These are phyloP conservation scores for Sechiopsis laciniata DNA, from an alignment of 306 rosid species.

Conservation along the genomic window DNA sequence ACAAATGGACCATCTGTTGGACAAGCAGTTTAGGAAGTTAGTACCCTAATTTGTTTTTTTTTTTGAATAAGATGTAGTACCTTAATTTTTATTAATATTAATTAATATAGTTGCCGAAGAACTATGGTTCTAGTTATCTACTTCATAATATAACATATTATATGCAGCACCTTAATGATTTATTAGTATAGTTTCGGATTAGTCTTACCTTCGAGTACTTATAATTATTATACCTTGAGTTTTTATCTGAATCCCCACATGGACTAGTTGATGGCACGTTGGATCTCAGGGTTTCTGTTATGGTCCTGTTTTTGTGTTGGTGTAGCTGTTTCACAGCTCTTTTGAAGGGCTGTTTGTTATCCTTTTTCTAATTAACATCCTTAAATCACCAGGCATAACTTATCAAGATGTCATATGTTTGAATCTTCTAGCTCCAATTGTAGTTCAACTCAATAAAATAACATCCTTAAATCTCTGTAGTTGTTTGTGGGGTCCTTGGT, in stretches of 20 bases:
- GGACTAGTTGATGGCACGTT: background rate
- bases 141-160: background rate
- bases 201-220: background rate
- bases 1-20: background rate
- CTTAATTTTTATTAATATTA: background rate
- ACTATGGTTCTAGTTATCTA: background rate
- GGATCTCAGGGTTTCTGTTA: background rate
- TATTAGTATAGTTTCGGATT: conserved; percentile 5
- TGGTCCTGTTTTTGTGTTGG: background rate
- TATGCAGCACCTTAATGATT: background rate
- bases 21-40: conserved; percentile 1
- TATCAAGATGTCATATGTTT: no score
- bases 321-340: background rate
- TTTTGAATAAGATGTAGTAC: background rate
- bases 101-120: background rate
- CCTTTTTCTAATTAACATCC: background rate
- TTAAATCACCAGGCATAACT: background rate
- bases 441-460: no score
- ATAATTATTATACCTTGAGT: background rate
- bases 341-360: conserved; percentile 8
- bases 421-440: no score
- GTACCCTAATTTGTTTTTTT: no score
- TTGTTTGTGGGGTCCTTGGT: background rate
- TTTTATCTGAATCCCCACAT: background rate
- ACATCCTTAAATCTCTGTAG: background rate